Conservation (phyloP, 352 stramenopile species). For the Phytophthora fragariaefolia region DNA sequence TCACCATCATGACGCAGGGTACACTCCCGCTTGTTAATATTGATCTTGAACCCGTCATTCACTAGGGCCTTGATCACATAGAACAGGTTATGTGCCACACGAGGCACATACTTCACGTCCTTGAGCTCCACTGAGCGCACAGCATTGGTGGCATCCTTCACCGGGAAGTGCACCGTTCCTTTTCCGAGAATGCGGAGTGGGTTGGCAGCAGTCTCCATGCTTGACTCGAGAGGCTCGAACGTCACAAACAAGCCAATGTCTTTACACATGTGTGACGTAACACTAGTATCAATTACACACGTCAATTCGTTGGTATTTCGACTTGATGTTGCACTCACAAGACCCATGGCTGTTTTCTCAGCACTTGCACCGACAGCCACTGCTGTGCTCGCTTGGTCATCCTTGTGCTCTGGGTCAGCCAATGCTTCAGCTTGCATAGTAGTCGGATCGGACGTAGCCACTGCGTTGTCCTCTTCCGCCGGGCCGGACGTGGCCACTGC, state of each 20-base stretch:
- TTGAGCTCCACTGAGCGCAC: not conserved
- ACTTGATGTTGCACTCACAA: not conserved
- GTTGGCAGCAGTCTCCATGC: not conserved
- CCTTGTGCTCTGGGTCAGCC: not conserved
- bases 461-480: too few species aligned
- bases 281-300: not conserved
- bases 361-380: not conserved
- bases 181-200: not conserved
- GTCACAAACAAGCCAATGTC: not conserved
- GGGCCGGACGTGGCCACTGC: too few species aligned
- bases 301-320: not conserved
- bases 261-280: not conserved
- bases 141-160: not conserved
- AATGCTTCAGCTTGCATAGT: not conserved
- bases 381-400: not conserved
- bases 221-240: too few species aligned
- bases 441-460: not conserved
- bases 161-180: not conserved
- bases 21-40: not conserved
- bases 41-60: not conserved
- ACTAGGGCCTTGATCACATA: not conserved
- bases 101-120: not conserved
- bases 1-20: not conserved
- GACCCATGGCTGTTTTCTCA: too few species aligned
- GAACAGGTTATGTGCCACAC: not conserved